A percentile compares a stretch with the other conserved stretches of the same genome.
Conservation (phyloP, 805 yeast genomes). For the Nakazawaea holstii region DNA sequence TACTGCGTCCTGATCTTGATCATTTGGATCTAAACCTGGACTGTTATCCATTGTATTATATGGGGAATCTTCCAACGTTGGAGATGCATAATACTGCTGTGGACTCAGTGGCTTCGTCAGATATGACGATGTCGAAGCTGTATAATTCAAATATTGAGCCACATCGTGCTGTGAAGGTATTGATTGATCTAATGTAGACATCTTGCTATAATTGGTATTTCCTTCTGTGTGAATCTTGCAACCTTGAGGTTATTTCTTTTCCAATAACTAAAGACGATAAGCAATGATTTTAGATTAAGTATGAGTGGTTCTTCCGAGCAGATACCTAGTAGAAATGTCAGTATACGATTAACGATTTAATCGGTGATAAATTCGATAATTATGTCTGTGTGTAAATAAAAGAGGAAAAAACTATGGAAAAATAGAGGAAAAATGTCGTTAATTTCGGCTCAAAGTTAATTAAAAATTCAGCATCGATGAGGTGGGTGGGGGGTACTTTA, state of each 20-base stretch:
- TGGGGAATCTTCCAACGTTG: conserved; percentile 7
- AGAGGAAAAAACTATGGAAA: too few species aligned
- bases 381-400: too few species aligned
- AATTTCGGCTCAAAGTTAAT: background rate
- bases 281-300: background rate
- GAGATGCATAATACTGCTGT: conserved; percentile 8
- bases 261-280: background rate
- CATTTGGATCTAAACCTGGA: conserved; percentile 6
- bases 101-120: background rate
- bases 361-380: too few species aligned
- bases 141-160: conserved; percentile 4
- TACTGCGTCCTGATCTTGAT: background rate
- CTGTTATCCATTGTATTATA: conserved; percentile 5
- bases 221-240: too few species aligned
- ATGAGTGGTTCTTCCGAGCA: too few species aligned
- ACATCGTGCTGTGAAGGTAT: conserved; percentile 11
- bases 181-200: conserved; percentile 9
- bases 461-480: background rate
- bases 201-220: background rate
- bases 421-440: background rate
- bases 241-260: background rate
- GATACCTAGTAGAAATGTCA: too few species aligned
- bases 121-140: background rate
- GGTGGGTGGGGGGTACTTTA: too few species aligned
- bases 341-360: too few species aligned